phyloP scores from a whole-genome alignment of 108 stramenopile genomes.

The Conticribra guillardii region DNA sequence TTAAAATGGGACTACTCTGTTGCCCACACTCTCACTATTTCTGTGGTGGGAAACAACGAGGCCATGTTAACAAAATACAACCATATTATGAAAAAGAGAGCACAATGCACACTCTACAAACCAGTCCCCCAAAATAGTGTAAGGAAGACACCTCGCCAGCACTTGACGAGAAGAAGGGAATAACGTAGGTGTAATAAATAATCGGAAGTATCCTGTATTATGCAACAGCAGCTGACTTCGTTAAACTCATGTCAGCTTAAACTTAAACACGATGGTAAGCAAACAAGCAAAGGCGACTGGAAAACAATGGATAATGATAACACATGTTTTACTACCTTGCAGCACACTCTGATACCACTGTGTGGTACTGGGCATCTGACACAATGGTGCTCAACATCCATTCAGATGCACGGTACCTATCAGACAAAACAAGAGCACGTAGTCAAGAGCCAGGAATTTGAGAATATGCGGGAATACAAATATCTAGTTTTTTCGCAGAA shows the following conservation, averaged over 20 bases:
- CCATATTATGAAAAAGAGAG: slow-evolving; percentile 36
- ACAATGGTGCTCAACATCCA: slow-evolving; percentile 16
- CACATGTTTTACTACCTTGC: slow-evolving; percentile 47
- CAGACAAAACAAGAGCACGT: not conserved
- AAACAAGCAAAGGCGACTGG: slow-evolving; percentile 24
- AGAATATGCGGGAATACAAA: too few relatives aligned
- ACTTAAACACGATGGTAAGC: slow-evolving; percentile 25
- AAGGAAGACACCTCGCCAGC: slow-evolving; percentile 21
- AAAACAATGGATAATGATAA: slow-evolving; percentile 7
- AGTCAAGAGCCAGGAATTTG: not conserved
- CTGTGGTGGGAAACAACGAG: slow-evolving; percentile 56
- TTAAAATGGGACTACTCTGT: slow-evolving; percentile 22
- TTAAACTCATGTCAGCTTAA: slow-evolving; percentile 33
- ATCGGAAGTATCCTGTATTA: slow-evolving; percentile 46
- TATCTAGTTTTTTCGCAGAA: too few relatives aligned
- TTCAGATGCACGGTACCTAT: slow-evolving; percentile 1
- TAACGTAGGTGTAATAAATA: slow-evolving; percentile 36
- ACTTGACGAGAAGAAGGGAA: slow-evolving; percentile 12
- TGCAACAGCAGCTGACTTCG: slow-evolving; percentile 42
- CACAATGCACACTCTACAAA: slow-evolving; percentile 33
- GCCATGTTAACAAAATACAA: slow-evolving; percentile 30
- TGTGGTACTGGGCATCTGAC: slow-evolving; percentile 29
- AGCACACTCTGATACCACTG: slow-evolving; percentile 46
- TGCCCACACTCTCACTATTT: slow-evolving; percentile 24
- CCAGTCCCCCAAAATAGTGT: slow-evolving; percentile 27